Base-by-base conservation (phyloP, 2,329 filamentous ascomycete genomes). In the Neofusicoccum kwambonambiense region DNA sequence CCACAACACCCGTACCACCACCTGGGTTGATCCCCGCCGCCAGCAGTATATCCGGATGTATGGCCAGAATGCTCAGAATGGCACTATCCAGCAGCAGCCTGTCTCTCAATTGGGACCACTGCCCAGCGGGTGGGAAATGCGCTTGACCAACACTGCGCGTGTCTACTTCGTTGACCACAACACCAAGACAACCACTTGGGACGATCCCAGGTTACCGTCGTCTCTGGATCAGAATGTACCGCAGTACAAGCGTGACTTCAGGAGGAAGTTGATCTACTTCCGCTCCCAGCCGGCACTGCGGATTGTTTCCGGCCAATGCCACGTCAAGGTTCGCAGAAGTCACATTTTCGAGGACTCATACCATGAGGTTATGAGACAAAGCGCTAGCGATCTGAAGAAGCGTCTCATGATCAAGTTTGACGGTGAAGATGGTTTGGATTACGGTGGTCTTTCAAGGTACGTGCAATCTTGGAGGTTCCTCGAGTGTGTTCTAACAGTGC, bases 141-240 rank as follows among this genome's bases (percentile, higher is more conserved):
- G 95, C 67, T 88, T 99, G 60, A 99, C 95, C 62, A 98, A 99
- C 78, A 99, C 95, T 13, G 95, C 95, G 34, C 87, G 95, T 66
- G 95, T 99, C 15, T 99, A 99, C 80, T 99, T 99, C 78, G 95
- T 99, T 50, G 95, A 99, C 74, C 95, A 99, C 81, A 99, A 99
- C 81, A 99, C 95, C 50, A 99, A 99, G 84, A 99, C 95, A 0
- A 99, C 95, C 3, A 99, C 95, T 0, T 99, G 95, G 95, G 95
- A 99, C 75, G 95, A 99, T 74, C 95, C 95, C 41, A 88, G 95
- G 74, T 82, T 99, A 70, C 95, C 95, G 27, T 98, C 94, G 2
- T 98, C 95, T 0, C 83, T 99, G 67, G 95, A 99, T 73, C 95
- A 99, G 80, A 97, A 97, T 67, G 95, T 99, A 58, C 95, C 95